These are phyloP conservation scores for Pseudozyma thailandica DNA, from an alignment of 1,284 basidiomycete species.

Conservation along the genomic window DNA sequence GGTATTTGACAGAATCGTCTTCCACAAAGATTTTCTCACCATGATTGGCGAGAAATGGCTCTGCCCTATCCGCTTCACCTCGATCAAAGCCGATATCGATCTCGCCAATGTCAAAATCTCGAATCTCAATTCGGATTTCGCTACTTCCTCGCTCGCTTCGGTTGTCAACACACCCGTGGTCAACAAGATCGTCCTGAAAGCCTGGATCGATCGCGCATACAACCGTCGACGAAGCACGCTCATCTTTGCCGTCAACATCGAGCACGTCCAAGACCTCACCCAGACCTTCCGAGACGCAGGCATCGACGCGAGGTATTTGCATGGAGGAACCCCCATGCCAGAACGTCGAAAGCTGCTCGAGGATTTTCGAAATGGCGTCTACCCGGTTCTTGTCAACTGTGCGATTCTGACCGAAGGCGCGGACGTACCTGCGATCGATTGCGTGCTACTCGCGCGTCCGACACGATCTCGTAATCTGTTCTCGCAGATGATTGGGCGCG, in stretches of 20 bases:
- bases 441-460: conserved; percentile 79
- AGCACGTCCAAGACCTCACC: conserved; percentile 83
- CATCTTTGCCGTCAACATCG: conserved; percentile 87
- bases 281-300: conserved; percentile 79
- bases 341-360: conserved; percentile 78
- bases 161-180: conserved; percentile 61
- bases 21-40: conserved; percentile 86
- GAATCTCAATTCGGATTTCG: conserved; percentile 49
- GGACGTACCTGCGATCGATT: conserved; percentile 76
- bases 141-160: conserved; percentile 49
- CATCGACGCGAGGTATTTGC: conserved; percentile 85
- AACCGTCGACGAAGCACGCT: conserved; percentile 80
- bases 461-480: conserved; percentile 89
- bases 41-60: conserved; percentile 93
- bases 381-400: conserved; percentile 91
- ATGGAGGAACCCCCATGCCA: conserved; percentile 74
- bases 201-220: conserved; percentile 60
- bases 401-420: conserved; percentile 75
- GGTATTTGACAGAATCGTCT: conserved; percentile 91
- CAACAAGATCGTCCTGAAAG: conserved; percentile 60
- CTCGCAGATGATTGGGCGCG: conserved; percentile 95
- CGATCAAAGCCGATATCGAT: conserved; percentile 60
- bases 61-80: conserved; percentile 65
- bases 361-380: conserved; percentile 78
- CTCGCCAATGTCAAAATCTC: conserved; percentile 49